phyloP scores from a whole-genome alignment of 2,329 filamentous ascomycete genomes.

The Albophoma yamanashiensis region DNA sequence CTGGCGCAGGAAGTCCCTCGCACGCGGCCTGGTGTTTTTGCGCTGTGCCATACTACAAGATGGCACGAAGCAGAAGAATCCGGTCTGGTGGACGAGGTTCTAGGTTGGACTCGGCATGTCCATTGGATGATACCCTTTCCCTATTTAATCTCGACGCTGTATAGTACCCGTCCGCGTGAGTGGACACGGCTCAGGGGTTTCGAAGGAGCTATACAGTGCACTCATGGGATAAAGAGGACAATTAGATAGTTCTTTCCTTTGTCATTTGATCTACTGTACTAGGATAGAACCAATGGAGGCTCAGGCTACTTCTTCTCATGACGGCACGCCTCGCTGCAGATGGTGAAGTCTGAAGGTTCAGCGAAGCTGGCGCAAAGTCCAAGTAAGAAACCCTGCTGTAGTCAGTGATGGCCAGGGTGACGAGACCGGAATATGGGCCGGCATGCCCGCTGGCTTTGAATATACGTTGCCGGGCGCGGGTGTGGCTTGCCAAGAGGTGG shows the following conservation, averaged over 20 bases:
- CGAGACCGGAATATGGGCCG: background rate
- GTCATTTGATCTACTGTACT: background rate
- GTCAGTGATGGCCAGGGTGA: background rate
- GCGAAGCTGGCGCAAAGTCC: background rate
- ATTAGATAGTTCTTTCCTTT: background rate
- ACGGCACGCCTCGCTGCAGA: background rate
- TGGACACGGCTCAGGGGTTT: background rate
- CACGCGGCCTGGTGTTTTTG: slow-evolving; percentile 9
- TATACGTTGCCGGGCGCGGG: background rate
- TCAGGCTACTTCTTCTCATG: background rate
- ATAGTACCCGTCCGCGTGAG: slow-evolving; percentile 9
- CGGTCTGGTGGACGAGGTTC: slow-evolving; percentile 10
- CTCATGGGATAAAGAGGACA: background rate
- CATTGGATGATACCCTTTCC: slow-evolving; percentile 19
- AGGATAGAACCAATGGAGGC: slow-evolving; percentile 5
- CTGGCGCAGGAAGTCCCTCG: background rate
- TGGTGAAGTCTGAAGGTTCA: background rate
- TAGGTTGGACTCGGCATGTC: slow-evolving; percentile 20
- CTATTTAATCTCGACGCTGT: slow-evolving; percentile 14
- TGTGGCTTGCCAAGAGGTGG: background rate
- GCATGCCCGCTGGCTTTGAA: background rate
- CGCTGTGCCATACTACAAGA: slow-evolving; percentile 14
- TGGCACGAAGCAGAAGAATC: slow-evolving; percentile 8
- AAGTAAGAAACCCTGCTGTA: background rate
- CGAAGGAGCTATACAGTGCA: background rate